phyloP scores from a whole-genome alignment of 805 yeast species.

The Blastobotrys peoriensis region DNA sequence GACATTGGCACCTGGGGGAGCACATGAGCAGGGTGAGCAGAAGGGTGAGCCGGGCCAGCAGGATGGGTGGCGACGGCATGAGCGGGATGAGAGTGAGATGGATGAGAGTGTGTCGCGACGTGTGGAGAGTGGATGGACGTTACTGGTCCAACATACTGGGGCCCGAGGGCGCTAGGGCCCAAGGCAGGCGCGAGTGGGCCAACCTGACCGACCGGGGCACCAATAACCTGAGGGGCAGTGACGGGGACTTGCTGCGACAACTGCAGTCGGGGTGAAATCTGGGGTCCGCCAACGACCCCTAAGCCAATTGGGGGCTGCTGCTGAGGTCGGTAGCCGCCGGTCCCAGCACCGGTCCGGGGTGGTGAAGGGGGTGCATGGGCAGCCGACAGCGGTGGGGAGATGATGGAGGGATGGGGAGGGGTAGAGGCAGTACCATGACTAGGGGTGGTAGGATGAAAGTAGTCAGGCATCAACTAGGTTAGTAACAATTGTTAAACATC shows the following conservation, averaged over 20 bases:
- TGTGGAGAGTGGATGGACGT: too few species aligned
- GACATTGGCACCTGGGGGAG: slow-evolving; percentile 7
- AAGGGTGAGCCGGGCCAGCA: slow-evolving; percentile 2
- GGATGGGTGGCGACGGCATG: slow-evolving; percentile 5
- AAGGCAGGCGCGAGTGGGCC: too few species aligned
- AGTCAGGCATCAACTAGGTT: slow-evolving; percentile 5
- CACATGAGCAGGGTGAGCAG: slow-evolving; percentile 1
- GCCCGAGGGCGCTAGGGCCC: too few species aligned
- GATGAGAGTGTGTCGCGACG: background rate
- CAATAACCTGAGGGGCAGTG: too few species aligned
- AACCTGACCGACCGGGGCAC: too few species aligned
- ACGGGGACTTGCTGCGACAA: too few species aligned
- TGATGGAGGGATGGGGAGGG: background rate
- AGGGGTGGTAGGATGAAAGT: slow-evolving; percentile 4
- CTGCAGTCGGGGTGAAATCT: too few species aligned
- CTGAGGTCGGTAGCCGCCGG: too few species aligned
- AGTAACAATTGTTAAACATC: slow-evolving; percentile 1
- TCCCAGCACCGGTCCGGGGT: background rate
- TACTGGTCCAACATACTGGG: too few species aligned
- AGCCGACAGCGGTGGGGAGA: slow-evolving; percentile 6
- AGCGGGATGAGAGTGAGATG: slow-evolving; percentile 1
- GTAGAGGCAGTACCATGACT: slow-evolving; percentile 1
- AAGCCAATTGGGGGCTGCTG: too few species aligned
- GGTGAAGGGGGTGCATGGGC: slow-evolving; percentile 8
- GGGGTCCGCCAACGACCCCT: too few species aligned